Conservation (phyloP, 495 filamentous ascomycete genomes). For the Jackrogersella minutella region DNA sequence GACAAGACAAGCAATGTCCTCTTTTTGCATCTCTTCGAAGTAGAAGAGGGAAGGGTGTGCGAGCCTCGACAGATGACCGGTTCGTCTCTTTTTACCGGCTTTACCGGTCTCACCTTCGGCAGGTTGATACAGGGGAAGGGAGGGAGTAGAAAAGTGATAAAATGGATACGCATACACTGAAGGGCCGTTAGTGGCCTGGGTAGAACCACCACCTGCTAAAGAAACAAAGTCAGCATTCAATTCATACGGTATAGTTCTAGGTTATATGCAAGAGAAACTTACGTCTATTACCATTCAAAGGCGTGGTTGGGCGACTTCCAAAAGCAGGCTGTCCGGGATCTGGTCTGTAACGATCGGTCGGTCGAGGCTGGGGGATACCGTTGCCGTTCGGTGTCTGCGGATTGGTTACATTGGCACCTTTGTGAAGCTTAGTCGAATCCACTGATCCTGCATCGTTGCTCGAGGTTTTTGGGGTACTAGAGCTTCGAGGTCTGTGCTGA, state of each 20-base stretch:
- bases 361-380: slow-evolving; percentile 31
- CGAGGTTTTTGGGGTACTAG: slow-evolving; percentile 34
- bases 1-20: slow-evolving; percentile 42
- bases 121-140: not conserved
- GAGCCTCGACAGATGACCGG: not conserved
- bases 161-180: slow-evolving; percentile 50
- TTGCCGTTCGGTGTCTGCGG: not conserved
- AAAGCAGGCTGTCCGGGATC: slow-evolving; percentile 8
- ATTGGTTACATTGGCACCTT: not conserved
- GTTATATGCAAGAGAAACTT: slow-evolving; percentile 6
- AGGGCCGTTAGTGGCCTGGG: slow-evolving; percentile 32
- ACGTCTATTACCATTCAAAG: slow-evolving; percentile 24
- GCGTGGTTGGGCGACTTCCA: not conserved
- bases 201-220: slow-evolving; percentile 8
- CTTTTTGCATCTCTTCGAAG: slow-evolving; percentile 46
- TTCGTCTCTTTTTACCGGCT: not conserved
- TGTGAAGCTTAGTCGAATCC: slow-evolving; percentile 18
- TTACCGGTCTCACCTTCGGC: not conserved
- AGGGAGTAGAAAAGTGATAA: not conserved
- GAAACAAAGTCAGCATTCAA: slow-evolving; percentile 1
- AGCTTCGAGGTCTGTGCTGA: slow-evolving; percentile 28
- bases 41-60: slow-evolving; percentile 27
- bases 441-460: slow-evolving; percentile 37
- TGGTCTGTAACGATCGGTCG: slow-evolving; percentile 43
- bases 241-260: not conserved